A percentile compares a stretch with the other conserved stretches of the same genome.
Evolutionary conservation across 208 protist genomes (phyloP).

Genomic region (Phytomonas sp.): DNA sequence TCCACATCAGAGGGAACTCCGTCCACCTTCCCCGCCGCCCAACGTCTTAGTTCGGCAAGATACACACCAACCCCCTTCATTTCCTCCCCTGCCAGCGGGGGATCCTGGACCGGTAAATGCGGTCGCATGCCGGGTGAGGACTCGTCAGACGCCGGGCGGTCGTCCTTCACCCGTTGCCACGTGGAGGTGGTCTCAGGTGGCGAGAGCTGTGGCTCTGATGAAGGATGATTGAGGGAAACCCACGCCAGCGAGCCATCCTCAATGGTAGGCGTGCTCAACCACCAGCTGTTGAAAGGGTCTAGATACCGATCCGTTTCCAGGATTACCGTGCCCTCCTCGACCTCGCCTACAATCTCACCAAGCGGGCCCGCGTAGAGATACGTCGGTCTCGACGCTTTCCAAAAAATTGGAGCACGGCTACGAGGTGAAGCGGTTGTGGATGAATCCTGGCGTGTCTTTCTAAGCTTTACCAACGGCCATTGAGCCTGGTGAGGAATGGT

Average conservation of each 20-base stretch:
- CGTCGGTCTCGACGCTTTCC: conserved; percentile 32
- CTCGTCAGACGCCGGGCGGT: background rate
- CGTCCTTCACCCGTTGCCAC: background rate
- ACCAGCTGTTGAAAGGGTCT: conserved; percentile 66
- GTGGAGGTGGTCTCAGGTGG: background rate
- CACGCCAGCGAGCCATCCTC: conserved; percentile 40
- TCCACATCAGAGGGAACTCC: conserved; percentile 15
- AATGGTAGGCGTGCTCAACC: conserved; percentile 32
- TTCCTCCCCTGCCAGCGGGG: too few species aligned
- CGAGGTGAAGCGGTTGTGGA: background rate
- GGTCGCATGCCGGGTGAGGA: too few species aligned
- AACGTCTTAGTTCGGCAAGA: too few species aligned
- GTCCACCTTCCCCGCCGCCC: background rate
- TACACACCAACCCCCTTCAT: too few species aligned
- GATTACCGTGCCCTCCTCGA: conserved; percentile 37
- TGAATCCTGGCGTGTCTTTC: too few species aligned
- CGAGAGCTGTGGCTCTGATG: background rate
- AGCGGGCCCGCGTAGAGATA: conserved; percentile 54
- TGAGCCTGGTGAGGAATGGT: background rate
- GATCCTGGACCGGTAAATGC: too few species aligned
- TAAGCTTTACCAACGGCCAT: background rate
- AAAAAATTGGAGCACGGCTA: conserved; percentile 30
- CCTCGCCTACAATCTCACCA: conserved; percentile 42
- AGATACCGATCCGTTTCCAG: conserved; percentile 40
- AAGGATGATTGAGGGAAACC: conserved; percentile 15